These are phyloP conservation scores for Microdochium trichocladiopsis DNA, from an alignment of 2,329 filamentous ascomycete species.

Conservation along the genomic window DNA sequence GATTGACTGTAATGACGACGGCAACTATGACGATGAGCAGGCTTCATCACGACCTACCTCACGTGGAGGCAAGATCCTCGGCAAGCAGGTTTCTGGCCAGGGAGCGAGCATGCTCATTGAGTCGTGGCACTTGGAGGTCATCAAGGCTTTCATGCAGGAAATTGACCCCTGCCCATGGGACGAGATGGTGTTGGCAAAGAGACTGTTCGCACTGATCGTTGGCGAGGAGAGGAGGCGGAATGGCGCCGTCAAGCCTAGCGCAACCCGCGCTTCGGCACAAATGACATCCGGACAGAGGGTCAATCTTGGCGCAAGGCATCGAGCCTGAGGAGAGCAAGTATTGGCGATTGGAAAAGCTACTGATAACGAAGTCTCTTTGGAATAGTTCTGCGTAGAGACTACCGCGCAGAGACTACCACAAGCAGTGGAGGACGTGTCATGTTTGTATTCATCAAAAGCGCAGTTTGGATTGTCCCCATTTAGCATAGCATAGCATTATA, in stretches of 20 bases:
- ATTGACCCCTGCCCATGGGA: conserved; percentile 38
- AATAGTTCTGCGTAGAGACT: too few species aligned
- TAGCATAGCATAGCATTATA: neutral
- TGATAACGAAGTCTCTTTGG: too few species aligned
- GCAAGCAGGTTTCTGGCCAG: conserved; percentile 39
- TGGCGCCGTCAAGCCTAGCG: conserved; percentile 6
- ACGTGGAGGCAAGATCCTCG: conserved; percentile 23
- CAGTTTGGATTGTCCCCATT: neutral
- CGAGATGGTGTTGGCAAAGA: conserved; percentile 38
- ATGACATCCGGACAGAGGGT: neutral
- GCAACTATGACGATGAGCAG: conserved; percentile 7
- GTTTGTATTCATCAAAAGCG: neutral
- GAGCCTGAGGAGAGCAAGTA: neutral
- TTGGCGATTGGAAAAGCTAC: too few species aligned
- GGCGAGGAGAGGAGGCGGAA: conserved; percentile 35
- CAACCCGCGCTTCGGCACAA: too few species aligned
- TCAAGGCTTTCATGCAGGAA: conserved; percentile 43
- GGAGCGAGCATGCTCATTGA: conserved; percentile 40
- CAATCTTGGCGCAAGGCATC: neutral
- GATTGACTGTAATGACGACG: neutral
- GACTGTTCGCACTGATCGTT: conserved; percentile 45
- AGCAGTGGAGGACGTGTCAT: neutral
- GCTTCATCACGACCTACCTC: conserved; percentile 11
- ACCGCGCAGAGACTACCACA: too few species aligned
- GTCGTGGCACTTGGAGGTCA: conserved; percentile 50